phyloP scores from a whole-genome alignment of 208 protist species.

The Leishmania aethiopica region DNA sequence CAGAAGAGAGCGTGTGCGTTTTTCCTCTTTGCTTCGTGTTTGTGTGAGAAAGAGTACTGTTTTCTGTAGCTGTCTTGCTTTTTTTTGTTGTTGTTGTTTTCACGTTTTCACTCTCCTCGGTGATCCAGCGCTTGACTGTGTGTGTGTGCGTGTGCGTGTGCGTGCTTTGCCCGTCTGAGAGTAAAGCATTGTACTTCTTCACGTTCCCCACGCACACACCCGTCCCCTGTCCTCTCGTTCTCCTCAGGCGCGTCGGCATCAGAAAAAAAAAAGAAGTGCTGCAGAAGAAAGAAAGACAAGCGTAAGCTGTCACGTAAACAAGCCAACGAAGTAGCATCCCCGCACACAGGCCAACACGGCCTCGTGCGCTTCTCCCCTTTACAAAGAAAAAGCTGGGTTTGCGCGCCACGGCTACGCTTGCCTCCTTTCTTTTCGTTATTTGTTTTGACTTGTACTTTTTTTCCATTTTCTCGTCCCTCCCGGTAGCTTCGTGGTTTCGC shows the following conservation, averaged over 20 bases:
- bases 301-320: background rate
- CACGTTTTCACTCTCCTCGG: background rate
- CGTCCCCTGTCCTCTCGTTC: background rate
- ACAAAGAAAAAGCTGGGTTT: background rate
- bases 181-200: background rate
- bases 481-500: constrained; percentile 1
- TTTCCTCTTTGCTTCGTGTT: background rate
- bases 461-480: background rate
- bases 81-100: background rate
- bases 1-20: background rate
- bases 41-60: background rate
- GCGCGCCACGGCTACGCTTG: background rate
- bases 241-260: background rate
- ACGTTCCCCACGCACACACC: background rate
- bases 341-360: background rate
- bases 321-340: background rate
- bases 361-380: background rate
- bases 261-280: background rate
- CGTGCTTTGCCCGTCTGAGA: background rate
- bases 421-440: background rate
- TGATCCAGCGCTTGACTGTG: background rate
- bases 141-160: background rate
- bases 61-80: background rate
- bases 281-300: background rate
- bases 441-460: background rate